Conservation (phyloP, 495 filamentous ascomycete genomes). For the Lasiosphaeria hispida region DNA sequence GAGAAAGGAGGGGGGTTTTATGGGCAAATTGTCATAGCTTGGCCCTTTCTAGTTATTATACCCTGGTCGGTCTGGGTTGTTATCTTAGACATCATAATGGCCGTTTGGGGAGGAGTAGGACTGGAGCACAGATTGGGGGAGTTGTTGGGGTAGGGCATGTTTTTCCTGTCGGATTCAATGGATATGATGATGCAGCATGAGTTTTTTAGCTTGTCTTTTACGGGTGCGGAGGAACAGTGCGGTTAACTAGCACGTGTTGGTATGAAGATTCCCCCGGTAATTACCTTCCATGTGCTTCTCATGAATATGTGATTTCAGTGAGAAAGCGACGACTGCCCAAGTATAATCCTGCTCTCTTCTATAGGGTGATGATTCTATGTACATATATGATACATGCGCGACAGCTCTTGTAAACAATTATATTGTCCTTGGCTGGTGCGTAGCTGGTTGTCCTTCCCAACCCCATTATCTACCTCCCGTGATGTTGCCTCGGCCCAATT, state of each 20-base stretch:
- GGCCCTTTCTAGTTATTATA: neutral
- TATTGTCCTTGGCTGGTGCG: neutral
- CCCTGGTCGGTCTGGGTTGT: neutral
- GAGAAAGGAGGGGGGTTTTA: neutral
- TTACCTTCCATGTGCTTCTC: neutral
- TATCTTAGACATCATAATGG: conserved; percentile 3
- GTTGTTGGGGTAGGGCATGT: neutral
- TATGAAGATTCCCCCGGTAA: neutral
- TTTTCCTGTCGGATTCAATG: neutral
- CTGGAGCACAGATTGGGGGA: neutral
- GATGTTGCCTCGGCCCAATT: conserved; percentile 50
- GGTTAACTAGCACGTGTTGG: conserved; percentile 1
- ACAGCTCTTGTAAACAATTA: neutral
- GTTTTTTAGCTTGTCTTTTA: neutral
- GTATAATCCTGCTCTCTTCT: neutral
- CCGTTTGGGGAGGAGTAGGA: neutral
- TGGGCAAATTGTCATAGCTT: neutral
- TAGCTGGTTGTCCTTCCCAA: neutral
- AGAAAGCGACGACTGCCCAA: neutral
- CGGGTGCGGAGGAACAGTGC: neutral
- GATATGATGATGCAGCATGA: conserved; percentile 4
- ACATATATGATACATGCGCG: neutral
- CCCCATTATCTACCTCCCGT: neutral
- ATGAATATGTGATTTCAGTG: neutral
- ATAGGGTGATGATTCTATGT: neutral